Percentiles rank a stretch among this genome's conserved stretches.
Evolutionary conservation across 2,329 filamentous ascomycete genomes (phyloP).

Genomic region (Ophiocordyceps camponoti-floridani): DNA sequence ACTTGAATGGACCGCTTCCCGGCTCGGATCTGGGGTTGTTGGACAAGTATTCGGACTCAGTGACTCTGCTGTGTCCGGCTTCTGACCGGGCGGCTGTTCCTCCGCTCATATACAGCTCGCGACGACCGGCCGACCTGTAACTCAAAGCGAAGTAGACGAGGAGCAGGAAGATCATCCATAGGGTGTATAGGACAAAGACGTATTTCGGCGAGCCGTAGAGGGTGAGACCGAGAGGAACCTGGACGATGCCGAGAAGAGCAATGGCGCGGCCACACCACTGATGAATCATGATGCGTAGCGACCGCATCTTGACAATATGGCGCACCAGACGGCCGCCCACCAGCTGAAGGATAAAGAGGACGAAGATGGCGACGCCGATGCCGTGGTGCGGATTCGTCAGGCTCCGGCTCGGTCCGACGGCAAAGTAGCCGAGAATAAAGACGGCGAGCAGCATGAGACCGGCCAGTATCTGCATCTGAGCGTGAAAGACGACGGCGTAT

Average conservation of each 20-base stretch:
- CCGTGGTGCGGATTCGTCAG: slow-evolving; percentile 72
- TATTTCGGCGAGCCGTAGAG: slow-evolving; percentile 79
- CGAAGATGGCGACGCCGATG: slow-evolving; percentile 65
- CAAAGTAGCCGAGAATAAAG: slow-evolving; percentile 60
- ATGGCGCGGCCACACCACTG: slow-evolving; percentile 71
- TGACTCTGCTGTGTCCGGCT: slow-evolving; percentile 18
- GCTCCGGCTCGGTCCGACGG: slow-evolving; percentile 54
- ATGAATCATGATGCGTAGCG: slow-evolving; percentile 49
- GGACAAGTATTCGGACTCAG: slow-evolving; percentile 21
- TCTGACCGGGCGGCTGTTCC: slow-evolving; percentile 28
- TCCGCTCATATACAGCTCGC: slow-evolving; percentile 36
- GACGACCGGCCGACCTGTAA: slow-evolving; percentile 42
- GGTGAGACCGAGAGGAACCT: slow-evolving; percentile 76
- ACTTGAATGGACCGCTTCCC: slow-evolving; percentile 16
- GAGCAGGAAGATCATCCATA: slow-evolving; percentile 60
- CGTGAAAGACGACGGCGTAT: slow-evolving; percentile 48
- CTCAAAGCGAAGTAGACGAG: slow-evolving; percentile 64
- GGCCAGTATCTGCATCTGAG: slow-evolving; percentile 55
- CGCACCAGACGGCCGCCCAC: slow-evolving; percentile 49
- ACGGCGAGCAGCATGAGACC: slow-evolving; percentile 51
- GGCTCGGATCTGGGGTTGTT: slow-evolving; percentile 14
- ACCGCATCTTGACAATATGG: slow-evolving; percentile 28
- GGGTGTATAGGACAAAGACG: slow-evolving; percentile 69
- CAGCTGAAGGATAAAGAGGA: slow-evolving; percentile 52
- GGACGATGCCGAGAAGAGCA: slow-evolving; percentile 65